Percentiles rank a stretch among this genome's conserved stretches.
Conservation (phyloP, 164 flowering plant genomes). For the Magnolia officinalis region DNA sequence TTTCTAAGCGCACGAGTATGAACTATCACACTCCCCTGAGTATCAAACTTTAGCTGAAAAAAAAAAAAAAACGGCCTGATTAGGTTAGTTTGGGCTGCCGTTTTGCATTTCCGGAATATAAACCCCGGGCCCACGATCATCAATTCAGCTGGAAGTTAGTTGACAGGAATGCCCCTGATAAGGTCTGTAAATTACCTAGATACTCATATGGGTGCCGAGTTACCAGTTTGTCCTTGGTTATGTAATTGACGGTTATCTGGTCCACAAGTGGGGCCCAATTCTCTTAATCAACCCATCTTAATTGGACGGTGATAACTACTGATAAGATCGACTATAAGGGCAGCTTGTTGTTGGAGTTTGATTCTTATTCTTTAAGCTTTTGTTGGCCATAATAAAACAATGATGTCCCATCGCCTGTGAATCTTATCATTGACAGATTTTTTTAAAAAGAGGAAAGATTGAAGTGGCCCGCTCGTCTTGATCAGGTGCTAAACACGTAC, state of each 20-base stretch:
- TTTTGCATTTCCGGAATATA: constrained; percentile 1
- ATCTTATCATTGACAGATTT: no score
- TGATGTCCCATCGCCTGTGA: no score
- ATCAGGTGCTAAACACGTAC: no score
- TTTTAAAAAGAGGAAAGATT: no score
- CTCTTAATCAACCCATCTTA: no score
- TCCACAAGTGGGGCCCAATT: no score
- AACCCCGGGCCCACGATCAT: neutral
- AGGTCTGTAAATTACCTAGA: neutral
- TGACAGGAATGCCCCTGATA: constrained; percentile 2
- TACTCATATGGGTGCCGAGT: neutral
- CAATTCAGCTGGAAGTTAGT: neutral
- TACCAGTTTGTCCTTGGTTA: neutral
- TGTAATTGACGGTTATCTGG: no score
- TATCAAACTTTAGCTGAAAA: neutral
- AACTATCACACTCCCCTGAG: neutral
- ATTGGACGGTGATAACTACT: no score
- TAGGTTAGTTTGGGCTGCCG: constrained; percentile 11
- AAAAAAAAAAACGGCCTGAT: neutral
- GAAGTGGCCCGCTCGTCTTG: no score
- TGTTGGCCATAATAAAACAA: neutral
- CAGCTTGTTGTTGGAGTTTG: neutral
- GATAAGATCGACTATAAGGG: neutral
- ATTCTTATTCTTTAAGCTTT: neutral
- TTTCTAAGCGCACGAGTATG: no score